Conservation (phyloP, 2,329 filamentous ascomycete species). For the Cladophialophora yegresii region DNA sequence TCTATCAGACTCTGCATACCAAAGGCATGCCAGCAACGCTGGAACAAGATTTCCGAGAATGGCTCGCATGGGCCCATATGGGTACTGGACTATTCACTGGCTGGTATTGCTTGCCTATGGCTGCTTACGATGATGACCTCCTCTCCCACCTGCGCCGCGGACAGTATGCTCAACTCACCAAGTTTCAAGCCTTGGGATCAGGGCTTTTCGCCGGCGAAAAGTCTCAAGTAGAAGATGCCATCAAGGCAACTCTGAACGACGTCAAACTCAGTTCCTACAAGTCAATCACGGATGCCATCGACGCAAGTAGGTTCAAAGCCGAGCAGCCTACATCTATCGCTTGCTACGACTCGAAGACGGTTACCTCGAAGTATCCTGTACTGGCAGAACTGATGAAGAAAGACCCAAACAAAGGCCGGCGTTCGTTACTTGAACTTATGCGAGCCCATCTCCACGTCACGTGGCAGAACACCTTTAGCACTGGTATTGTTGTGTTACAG, state of each 20-base stretch:
- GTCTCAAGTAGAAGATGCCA: conserved; percentile 62
- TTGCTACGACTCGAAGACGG: conserved; percentile 67
- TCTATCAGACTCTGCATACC: conserved; percentile 70
- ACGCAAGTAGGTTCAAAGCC: conserved; percentile 62
- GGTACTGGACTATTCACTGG: conserved; percentile 77
- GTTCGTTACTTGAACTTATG: conserved; percentile 71
- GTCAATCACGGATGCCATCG: conserved; percentile 64
- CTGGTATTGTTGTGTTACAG: conserved; percentile 79
- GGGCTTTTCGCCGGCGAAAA: conserved; percentile 73
- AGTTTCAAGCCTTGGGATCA: conserved; percentile 70
- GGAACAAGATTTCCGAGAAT: conserved; percentile 73
- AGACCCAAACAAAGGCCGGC: conserved; percentile 62
- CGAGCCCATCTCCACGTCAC: conserved; percentile 80
- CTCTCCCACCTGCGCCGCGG: conserved; percentile 73
- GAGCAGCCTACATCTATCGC: conserved; percentile 72
- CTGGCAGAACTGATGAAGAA: conserved; percentile 64
- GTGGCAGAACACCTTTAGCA: conserved; percentile 77
- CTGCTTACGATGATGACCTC: conserved; percentile 68
- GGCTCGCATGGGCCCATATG: conserved; percentile 93
- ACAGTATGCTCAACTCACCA: conserved; percentile 71
- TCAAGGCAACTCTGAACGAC: conserved; percentile 62
- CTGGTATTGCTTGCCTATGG: conserved; percentile 84
- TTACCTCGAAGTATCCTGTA: conserved; percentile 67
- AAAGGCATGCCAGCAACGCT: conserved; percentile 63
- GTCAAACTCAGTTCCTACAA: conserved; percentile 59